Evolutionary conservation across 2,329 filamentous ascomycete species (phyloP), one percentile per base, ranked within the genome.

Genomic region (Myriosclerotinia curreyana): DNA sequence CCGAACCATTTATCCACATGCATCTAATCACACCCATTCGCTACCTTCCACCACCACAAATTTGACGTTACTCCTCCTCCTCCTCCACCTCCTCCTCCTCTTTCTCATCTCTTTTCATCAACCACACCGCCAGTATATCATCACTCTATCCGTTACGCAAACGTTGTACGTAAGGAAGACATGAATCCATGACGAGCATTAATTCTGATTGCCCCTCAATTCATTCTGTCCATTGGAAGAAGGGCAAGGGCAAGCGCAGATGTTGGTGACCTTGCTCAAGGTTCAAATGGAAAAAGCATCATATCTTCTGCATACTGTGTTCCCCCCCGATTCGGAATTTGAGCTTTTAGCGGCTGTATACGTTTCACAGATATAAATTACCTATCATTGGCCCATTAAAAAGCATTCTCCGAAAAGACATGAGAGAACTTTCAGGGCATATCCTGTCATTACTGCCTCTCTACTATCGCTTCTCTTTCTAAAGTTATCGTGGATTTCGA

Each of bases 401-500:
- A 55, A 25, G 22, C 31, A 48, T 28, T 48, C 38, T 62, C 50
- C 38, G 38, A 36, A 46, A 46, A 55, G 31, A 15, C 38, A 36
- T 48, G 40, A 48, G 51, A 36, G 49, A n/a, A 55, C 25, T 55
- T 62, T 38, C 60, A 55, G 50, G 50, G 50, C 60, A 55, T 48
- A 56, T 55, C 60, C 40, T 31, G 50, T 36, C 50, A 55, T 62
- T 34, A 17, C 36, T 62, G 40, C 60, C 28, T 62, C 60, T 62
- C 34, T 31, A 4, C 31, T 38, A n/a, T 46, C 40, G 40, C 50
- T 44, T 56, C 31, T 62, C 38, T 55, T 52, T 36, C 14, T 46
- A 15, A 46, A 34, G 60, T 46, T 55, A 46, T 62, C 60, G 60
- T 62, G 60, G 50, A 55, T 55, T 62, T 48, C 49, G n/a, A 48